Evolutionary conservation across 2,329 filamentous ascomycete genomes (phyloP), one percentile per base, ranked within the genome.

Genomic region (Dactylellina parvicollis): DNA sequence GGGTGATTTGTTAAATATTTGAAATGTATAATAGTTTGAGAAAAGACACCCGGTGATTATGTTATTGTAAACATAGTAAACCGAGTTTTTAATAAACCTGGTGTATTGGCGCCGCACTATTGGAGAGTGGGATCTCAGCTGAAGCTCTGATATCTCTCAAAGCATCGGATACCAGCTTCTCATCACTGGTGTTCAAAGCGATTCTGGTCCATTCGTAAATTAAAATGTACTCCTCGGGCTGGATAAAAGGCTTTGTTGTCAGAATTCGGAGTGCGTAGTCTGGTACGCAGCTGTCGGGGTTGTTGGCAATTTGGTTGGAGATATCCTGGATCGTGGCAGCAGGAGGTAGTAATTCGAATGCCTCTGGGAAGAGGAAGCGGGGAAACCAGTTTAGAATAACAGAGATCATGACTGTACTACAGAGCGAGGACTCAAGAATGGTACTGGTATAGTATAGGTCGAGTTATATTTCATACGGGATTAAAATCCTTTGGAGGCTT

Each of bases 241-340:
- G 36, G 20, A 67, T 52, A 40, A 67, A 67, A 10, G 30, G 0
- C n/a, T 67, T 67, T 1, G 62, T 50, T 4, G 4, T 24, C 1
- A 67, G 62, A 20, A 67, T 66, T 14, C 38, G 30, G 5, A 56
- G 4, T 10, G 52, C 62, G 40, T 67, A 67, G n/a, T 57, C 46
- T 9, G 62, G 62, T 10, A 59, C 26, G 14, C 12, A 28, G n/a
- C 8, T 49, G 30, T 40, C 26, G 20, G 5, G 14, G 7, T 4
- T 47, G 4, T 8, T 38, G 3, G 47, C 36, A 7, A 59, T 36
- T 5, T 49, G 49, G 9, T 20, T 30, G 3, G 49, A 54, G 7
- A 38, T 49, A 47, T 56, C 61, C 12, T 56, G 30, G 8, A 66
- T 57, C 20, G 12, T 49, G 22, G 42, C 49, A 12, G 10, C 9